These are phyloP conservation scores for Phlebiopsis flavidoalba DNA, from an alignment of 768 basidiomycete species.

Conservation along the genomic window DNA sequence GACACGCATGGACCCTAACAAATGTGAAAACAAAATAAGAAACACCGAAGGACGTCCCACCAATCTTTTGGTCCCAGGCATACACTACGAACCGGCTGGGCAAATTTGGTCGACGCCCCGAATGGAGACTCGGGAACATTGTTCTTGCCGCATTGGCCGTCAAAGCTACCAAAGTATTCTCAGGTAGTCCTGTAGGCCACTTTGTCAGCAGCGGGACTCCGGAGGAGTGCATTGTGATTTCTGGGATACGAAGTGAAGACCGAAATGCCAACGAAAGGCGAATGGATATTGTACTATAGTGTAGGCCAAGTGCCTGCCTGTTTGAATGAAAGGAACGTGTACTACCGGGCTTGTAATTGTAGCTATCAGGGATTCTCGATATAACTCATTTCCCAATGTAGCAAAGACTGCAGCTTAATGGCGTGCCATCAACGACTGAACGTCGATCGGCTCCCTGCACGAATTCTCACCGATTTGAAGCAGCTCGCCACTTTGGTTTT, in stretches of 20 bases:
- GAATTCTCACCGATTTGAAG: not conserved
- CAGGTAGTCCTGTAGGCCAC: no score
- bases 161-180: slow-evolving; percentile 54
- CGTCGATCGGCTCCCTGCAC: not conserved
- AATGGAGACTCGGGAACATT: slow-evolving; percentile 68
- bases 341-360: not conserved
- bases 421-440: not conserved
- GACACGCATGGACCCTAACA: slow-evolving; percentile 47
- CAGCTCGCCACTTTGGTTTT: no score
- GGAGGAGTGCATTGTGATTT: slow-evolving; percentile 59
- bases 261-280: not conserved
- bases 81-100: slow-evolving; percentile 60
- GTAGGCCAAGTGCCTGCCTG: not conserved
- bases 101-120: slow-evolving; percentile 69
- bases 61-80: slow-evolving; percentile 51
- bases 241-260: slow-evolving; percentile 23
- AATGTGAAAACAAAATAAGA: no score
- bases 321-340: not conserved
- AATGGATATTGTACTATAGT: not conserved
- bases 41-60: slow-evolving; percentile 53
- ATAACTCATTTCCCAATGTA: not conserved
- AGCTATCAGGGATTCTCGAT: not conserved
- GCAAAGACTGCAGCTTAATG: not conserved
- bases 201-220: slow-evolving; percentile 84
- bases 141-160: slow-evolving; percentile 76